Conservation (phyloP, 495 filamentous ascomycete species). For the Penicillium atrosanguineum region DNA sequence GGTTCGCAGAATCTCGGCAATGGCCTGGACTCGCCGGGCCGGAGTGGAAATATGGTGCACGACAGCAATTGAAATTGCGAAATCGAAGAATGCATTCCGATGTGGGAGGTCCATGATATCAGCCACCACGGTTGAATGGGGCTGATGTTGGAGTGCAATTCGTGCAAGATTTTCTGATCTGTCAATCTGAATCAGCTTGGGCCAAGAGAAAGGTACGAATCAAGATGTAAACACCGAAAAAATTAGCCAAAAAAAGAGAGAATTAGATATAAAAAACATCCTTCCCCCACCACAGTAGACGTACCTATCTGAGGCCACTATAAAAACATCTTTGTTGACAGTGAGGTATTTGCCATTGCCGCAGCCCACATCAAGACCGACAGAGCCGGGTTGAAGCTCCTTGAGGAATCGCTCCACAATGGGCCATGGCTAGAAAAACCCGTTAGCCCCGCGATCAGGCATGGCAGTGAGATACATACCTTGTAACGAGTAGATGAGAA, state of each 20-base stretch:
- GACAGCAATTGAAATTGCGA: conserved; percentile 92
- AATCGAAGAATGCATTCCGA: conserved; percentile 70
- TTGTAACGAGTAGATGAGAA: conserved; percentile 96
- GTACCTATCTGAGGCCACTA: conserved; percentile 84
- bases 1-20: conserved; percentile 68
- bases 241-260: conserved; percentile 12
- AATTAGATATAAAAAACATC: conserved; percentile 1
- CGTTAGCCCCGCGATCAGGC: not conserved
- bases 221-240: conserved; percentile 5
- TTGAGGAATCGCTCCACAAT: conserved; percentile 79
- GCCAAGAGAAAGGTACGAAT: conserved; percentile 8
- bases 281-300: conserved; percentile 16
- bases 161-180: conserved; percentile 69
- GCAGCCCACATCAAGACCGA: conserved; percentile 86
- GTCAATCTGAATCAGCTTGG: conserved; percentile 20
- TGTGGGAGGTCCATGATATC: conserved; percentile 72
- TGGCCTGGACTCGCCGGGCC: conserved; percentile 67
- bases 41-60: conserved; percentile 92
- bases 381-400: conserved; percentile 62
- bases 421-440: conserved; percentile 75
- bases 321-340: conserved; percentile 75
- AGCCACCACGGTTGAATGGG: conserved; percentile 63
- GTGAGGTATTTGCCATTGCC: conserved; percentile 94
- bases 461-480: conserved; percentile 36
- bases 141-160: conserved; percentile 67